Base-by-base conservation (phyloP, 2,329 filamentous ascomycete species). In the Stromatinia cepivora region DNA sequence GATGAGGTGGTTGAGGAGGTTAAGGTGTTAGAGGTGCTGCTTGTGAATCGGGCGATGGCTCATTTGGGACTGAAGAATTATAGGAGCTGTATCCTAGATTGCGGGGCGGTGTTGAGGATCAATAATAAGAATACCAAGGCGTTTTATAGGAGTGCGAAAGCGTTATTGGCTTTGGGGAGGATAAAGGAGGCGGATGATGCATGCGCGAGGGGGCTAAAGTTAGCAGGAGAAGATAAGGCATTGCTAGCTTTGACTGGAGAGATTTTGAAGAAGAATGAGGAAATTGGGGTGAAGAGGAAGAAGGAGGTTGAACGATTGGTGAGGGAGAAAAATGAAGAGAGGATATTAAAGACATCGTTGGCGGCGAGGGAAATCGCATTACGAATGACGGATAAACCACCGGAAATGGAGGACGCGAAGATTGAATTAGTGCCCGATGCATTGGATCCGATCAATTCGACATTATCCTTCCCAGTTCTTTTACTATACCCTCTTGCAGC, bases 11-110 rank as follows among this genome's bases (percentile, higher is more conserved):
- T 76, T 4, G 75, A 77, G 67, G 87, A 94, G 80, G 84, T 82
- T 58, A 81, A 84, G 69, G 83, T 91, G 63, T 86, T 94, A 69
- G 93, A 96, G 81, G 86, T 88, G 1, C 90, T 93, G 71, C 89
- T 94, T 79, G 87, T 91, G 72, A 99, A 99, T 81, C 89, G 95
- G 71, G 94, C 94, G 0, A 88, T 96, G 39, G 97, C 93, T 81
- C 92, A 98, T 79, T 84, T 99, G 71, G 90, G 93, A 79, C 85
- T 97, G 73, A 87, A 88, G 78, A 99, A 99, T 82, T 95, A 94
- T 81, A 90, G 94, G 72, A 90, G 88, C 72, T 93, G 91, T 81
- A 96, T 90, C 76, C 85, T 90, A 61, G 95, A 98, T 83, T 95
- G 94, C 80, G 91, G 90, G 2, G 85, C 88, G 10, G 90, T 92